Conservation (phyloP, 2,329 filamentous ascomycete species). For the Cytospora chrysosperma region DNA sequence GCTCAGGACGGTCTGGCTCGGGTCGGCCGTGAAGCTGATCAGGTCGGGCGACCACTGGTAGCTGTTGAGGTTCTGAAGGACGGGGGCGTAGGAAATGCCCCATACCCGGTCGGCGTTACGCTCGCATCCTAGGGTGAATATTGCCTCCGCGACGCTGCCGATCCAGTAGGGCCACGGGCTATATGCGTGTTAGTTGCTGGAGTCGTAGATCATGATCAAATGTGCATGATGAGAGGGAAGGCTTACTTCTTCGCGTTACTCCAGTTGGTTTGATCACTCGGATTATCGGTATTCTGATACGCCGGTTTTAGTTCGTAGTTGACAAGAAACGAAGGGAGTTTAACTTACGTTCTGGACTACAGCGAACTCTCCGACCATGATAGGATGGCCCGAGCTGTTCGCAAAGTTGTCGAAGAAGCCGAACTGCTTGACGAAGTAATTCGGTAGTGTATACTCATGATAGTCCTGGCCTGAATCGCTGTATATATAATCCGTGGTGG, state of each 20-base stretch:
- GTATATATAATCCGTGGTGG: conserved; percentile 15
- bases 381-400: conserved; percentile 29
- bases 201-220: neutral
- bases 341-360: conserved; percentile 33
- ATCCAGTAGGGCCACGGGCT: conserved; percentile 50
- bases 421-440: conserved; percentile 36
- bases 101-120: conserved; percentile 37
- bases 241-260: conserved; percentile 14
- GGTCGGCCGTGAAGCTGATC: conserved; percentile 20
- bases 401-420: conserved; percentile 41
- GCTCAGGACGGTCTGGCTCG: conserved; percentile 21
- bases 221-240: neutral
- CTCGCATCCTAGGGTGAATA: conserved; percentile 55
- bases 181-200: neutral
- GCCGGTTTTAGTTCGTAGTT: no score
- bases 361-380: conserved; percentile 39
- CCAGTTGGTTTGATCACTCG: conserved; percentile 11
- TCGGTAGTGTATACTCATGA: conserved; percentile 35
- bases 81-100: conserved; percentile 16
- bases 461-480: conserved; percentile 35
- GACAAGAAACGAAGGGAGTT: no score
- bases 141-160: conserved; percentile 57
- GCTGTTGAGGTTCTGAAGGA: conserved; percentile 42
- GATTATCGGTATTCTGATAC: conserved; percentile 21
- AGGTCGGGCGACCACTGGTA: conserved; percentile 48